phyloP scores from a whole-genome alignment of 140 eudicot species.

The Bidens hawaiensis region DNA sequence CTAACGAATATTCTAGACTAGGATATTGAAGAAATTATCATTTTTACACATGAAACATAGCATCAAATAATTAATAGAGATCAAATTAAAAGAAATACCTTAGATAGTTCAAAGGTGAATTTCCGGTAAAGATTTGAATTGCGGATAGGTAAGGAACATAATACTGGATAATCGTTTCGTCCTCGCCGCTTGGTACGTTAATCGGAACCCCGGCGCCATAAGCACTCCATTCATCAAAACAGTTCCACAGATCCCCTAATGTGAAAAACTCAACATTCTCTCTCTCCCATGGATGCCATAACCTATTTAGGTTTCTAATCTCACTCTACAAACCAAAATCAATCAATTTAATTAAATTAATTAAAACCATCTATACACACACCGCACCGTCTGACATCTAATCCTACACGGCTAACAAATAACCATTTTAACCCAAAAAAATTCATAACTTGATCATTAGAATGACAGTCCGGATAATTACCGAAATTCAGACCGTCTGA shows the following conservation, averaged over 20 bases:
- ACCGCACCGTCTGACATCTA: no score
- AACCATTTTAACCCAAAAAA: background rate
- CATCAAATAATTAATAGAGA: background rate
- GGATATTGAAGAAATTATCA: background rate
- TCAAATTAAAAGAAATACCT: conserved; percentile 32
- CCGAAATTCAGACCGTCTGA: no score
- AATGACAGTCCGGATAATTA: no score
- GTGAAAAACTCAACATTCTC: background rate
- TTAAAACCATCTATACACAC: no score
- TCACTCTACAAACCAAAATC: background rate
- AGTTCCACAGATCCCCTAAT: background rate
- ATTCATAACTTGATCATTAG: no score
- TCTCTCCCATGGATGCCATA: conserved; percentile 4
- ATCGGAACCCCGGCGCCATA: conserved; percentile 94
- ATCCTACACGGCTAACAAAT: no score
- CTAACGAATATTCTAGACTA: background rate
- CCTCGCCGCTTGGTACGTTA: conserved; percentile 41
- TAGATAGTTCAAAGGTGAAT: conserved; percentile 48
- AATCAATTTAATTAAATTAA: no score
- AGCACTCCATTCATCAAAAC: conserved; percentile 87
- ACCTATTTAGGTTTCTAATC: conserved; percentile 5
- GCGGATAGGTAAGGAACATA: conserved; percentile 97
- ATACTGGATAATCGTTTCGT: conserved; percentile 66
- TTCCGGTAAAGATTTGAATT: conserved; percentile 78
- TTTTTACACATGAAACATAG: background rate